Conservation (phyloP, 495 filamentous ascomycete genomes). For the Aspergillus nanangensis region DNA sequence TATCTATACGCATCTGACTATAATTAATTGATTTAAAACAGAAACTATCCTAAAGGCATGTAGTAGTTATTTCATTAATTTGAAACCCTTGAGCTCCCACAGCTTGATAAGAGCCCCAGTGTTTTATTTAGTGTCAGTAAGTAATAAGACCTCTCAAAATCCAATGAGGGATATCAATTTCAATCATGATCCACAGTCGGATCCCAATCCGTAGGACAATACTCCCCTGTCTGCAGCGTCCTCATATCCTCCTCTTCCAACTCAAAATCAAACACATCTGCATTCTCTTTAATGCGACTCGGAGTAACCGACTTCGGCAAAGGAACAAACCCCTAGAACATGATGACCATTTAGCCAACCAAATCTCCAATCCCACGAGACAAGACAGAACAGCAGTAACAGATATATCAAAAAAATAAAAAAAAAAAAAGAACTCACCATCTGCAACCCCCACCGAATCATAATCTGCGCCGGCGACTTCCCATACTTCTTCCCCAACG, state of each 20-base stretch:
- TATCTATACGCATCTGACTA: too few relatives aligned
- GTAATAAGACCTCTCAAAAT: too few relatives aligned
- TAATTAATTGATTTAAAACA: too few relatives aligned
- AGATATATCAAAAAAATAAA: neutral
- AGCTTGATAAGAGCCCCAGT: too few relatives aligned
- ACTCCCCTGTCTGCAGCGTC: constrained; percentile 51
- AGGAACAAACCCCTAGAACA: constrained; percentile 52
- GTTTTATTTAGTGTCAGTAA: too few relatives aligned
- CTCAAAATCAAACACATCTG: constrained; percentile 78
- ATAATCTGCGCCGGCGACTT: constrained; percentile 77
- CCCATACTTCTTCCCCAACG: constrained; percentile 62
- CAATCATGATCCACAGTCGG: constrained; percentile 50
- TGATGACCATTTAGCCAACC: neutral
- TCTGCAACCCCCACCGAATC: constrained; percentile 82
- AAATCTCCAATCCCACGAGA: neutral
- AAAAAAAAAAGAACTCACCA: constrained; percentile 21
- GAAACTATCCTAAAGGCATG: too few relatives aligned
- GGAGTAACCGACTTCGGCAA: constrained; percentile 59
- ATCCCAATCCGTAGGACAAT: constrained; percentile 58
- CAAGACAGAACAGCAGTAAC: neutral
- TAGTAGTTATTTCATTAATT: too few relatives aligned
- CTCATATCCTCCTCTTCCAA: constrained; percentile 57
- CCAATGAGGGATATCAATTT: too few relatives aligned
- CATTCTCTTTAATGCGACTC: constrained; percentile 63
- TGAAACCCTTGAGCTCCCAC: too few relatives aligned